These are phyloP conservation scores for Wallacemonas sp. DNA, from an alignment of 208 protist genomes.

Conservation along the genomic window DNA sequence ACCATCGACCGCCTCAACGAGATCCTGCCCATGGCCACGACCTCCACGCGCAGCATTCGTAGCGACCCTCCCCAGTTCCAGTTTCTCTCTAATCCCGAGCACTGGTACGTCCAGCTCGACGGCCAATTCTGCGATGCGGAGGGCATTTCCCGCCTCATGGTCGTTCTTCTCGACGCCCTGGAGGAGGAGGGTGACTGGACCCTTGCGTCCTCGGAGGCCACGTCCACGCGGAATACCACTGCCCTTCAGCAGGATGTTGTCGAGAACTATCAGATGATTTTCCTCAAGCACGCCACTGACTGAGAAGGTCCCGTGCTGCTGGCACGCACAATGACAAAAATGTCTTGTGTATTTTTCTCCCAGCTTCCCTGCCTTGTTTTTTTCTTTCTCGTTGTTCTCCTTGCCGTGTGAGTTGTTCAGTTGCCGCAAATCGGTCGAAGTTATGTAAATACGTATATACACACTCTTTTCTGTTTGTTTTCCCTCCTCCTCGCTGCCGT, in stretches of 20 bases:
- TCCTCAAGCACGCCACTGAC: slow-evolving; percentile 64
- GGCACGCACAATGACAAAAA: not conserved
- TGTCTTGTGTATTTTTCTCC: not conserved
- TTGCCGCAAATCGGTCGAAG: slow-evolving; percentile 15
- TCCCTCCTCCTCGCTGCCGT: too few relatives aligned
- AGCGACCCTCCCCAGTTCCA: slow-evolving; percentile 65
- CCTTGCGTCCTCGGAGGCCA: slow-evolving; percentile 70
- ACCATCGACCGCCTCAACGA: slow-evolving; percentile 89
- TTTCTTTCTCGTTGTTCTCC: slow-evolving; percentile 18
- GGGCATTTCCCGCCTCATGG: slow-evolving; percentile 77
- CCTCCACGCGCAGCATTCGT: slow-evolving; percentile 74
- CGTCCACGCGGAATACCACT: slow-evolving; percentile 31
- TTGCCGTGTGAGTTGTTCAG: slow-evolving; percentile 13
- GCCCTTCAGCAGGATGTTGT: slow-evolving; percentile 64
- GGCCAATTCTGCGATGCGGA: slow-evolving; percentile 84
- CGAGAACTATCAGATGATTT: slow-evolving; percentile 81
- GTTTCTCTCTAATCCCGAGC: slow-evolving; percentile 74
- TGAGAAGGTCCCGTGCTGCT: slow-evolving; percentile 19
- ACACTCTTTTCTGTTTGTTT: too few relatives aligned
- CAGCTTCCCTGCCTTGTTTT: not conserved
- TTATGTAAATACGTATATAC: slow-evolving; percentile 20
- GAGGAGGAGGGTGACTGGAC: slow-evolving; percentile 89
- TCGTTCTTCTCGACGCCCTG: slow-evolving; percentile 84
- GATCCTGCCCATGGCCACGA: slow-evolving; percentile 74
- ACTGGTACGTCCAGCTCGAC: slow-evolving; percentile 84